Base-by-base conservation (phyloP, 345 rosid genomes). In the Camelina neglecta region DNA sequence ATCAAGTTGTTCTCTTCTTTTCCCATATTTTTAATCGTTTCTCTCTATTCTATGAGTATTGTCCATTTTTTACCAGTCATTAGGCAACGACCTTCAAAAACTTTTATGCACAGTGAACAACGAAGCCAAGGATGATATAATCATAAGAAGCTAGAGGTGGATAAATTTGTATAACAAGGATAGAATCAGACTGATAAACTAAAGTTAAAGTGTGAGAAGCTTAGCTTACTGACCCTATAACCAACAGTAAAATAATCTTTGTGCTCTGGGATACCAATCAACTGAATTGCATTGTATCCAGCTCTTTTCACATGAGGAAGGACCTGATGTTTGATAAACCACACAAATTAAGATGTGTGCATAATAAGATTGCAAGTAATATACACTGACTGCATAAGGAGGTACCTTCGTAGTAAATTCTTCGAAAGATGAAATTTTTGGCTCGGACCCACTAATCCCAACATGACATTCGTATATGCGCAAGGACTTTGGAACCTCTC, bases 381-480 rank as follows among this genome's bases (percentile, higher is more conserved):
- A 45, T 16, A 67, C 9, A 54, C 24, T 53, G 29, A 53, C 36
- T 12, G 47, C 11, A 67, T 12, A 36, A 80, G 49, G 41, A 64
- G 60, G 49, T 55, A 93, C 98, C 88, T 87, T 92, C 82, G 84
- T 84, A 0, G 81, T 92, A 84, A 92, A 94, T 66, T 94, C 95
- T 71, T 48, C 76, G 74, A 90, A 94, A 68, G 89, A 86, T 66
- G 97, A 81, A 81, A 94, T 73, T 85, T 85, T 90, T 56, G 89
- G 86, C 73, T 92, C 91, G 62, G 90, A 81, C 72, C 98, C 95
- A 87, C 98, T 89, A 63, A 94, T 94, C 36, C 98, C 98, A 86
- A 92, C 84, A 79, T 92, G 97, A 75, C 98, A 92, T 79, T 94
- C 98, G 56, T 94, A 94, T 78, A 92, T 92, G 23, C 97, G 95